Evolutionary conservation across 1,284 basidiomycete species (phyloP).

Genomic region (Sutorius eximius): DNA sequence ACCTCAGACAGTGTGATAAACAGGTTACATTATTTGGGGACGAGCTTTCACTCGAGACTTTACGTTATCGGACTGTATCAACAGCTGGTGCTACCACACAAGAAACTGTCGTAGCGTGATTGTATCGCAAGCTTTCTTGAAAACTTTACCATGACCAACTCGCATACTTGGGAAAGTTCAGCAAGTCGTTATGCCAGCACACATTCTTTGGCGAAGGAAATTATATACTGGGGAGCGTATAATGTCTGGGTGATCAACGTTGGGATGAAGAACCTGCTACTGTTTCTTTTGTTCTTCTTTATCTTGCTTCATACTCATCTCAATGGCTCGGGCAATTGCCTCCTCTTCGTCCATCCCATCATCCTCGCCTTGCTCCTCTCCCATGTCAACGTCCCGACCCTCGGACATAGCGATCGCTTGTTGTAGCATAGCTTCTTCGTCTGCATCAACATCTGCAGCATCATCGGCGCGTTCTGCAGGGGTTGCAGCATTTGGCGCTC

Average conservation of each 20-base stretch:
- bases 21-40: background rate
- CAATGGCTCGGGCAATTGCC: conserved; percentile 56
- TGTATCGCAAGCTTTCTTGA: background rate
- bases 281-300: conserved; percentile 40
- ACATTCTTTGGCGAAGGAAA: background rate
- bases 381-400: conserved; percentile 43
- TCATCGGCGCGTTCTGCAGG: conserved; percentile 32
- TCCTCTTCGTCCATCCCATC: conserved; percentile 56
- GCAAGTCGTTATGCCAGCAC: background rate
- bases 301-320: conserved; percentile 55
- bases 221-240: conserved; percentile 1
- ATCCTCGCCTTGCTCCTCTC: conserved; percentile 40
- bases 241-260: background rate
- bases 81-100: background rate
- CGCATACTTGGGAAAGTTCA: background rate
- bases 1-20: conserved; percentile 24
- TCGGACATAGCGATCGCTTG: conserved; percentile 63
- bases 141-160: background rate
- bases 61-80: conserved; percentile 5
- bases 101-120: background rate
- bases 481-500: conserved; percentile 33
- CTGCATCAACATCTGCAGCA: conserved; percentile 46
- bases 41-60: conserved; percentile 4
- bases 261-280: conserved; percentile 11
- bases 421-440: conserved; percentile 67